phyloP scores from a whole-genome alignment of 176 grass and related monocot genomes.

The Juncus effusus region DNA sequence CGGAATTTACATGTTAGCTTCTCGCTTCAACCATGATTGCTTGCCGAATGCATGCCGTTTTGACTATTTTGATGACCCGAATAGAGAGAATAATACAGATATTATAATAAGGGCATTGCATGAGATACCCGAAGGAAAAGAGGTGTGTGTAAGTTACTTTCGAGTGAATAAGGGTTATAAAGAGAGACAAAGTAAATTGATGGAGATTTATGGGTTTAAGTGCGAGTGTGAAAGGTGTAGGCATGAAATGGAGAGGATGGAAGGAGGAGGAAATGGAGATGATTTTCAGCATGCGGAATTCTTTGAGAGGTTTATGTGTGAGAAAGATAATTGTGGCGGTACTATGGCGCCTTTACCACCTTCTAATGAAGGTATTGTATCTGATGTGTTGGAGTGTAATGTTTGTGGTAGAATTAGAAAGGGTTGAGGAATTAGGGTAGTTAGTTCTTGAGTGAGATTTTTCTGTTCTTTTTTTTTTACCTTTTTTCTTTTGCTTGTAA shows the following conservation, averaged over 20 bases:
- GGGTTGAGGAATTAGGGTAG: constrained; percentile 10
- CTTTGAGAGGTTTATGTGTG: constrained; percentile 83
- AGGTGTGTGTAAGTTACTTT: constrained; percentile 88
- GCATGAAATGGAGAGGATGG: constrained; percentile 46
- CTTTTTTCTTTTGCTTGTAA: too few species aligned
- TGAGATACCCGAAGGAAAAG: constrained; percentile 60
- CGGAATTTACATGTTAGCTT: constrained; percentile 57
- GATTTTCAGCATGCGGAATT: constrained; percentile 87
- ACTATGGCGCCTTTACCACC: constrained; percentile 75
- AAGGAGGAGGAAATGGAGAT: constrained; percentile 31
- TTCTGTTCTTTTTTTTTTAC: too few species aligned
- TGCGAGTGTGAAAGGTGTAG: constrained; percentile 83
- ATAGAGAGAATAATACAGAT: constrained; percentile 50
- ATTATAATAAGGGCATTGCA: constrained; percentile 70
- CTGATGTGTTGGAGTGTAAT: constrained; percentile 84
- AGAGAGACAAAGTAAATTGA: constrained; percentile 59
- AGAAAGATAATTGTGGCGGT: constrained; percentile 58
- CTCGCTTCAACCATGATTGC: constrained; percentile 87
- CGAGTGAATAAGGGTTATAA: constrained; percentile 53
- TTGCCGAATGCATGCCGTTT: constrained; percentile 86
- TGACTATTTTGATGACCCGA: constrained; percentile 57
- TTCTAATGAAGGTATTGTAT: constrained; percentile 35
- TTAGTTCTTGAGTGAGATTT: too few species aligned
- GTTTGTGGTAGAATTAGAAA: constrained; percentile 57
- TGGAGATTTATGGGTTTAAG: constrained; percentile 78